These are phyloP conservation scores for Primulina eburnea DNA, from an alignment of 257 asterid genomes.

Conservation along the genomic window DNA sequence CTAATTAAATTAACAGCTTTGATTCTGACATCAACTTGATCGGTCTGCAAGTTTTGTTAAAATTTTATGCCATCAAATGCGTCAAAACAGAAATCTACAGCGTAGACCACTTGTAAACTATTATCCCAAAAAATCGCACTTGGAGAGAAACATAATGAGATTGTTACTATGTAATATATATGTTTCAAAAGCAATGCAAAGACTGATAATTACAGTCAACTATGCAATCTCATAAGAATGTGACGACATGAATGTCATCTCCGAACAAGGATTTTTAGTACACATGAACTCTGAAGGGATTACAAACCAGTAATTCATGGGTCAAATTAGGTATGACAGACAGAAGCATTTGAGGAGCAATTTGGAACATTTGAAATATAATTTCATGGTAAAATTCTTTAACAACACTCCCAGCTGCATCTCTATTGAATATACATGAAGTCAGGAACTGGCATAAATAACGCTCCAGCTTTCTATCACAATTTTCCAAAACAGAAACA, in stretches of 20 bases:
- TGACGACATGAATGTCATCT: constrained; percentile 3
- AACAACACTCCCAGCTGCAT: constrained; percentile 54
- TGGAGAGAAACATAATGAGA: constrained; percentile 10
- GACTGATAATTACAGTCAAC: constrained; percentile 9
- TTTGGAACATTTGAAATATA: constrained; percentile 58
- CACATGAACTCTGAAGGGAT: constrained; percentile 28
- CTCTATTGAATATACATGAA: constrained; percentile 69
- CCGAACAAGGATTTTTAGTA: constrained; percentile 14
- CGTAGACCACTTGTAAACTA: background rate
- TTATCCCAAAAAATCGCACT: background rate
- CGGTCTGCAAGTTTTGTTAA: constrained; percentile 60
- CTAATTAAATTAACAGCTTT: constrained; percentile 68
- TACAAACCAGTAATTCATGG: constrained; percentile 70
- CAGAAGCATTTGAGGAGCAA: constrained; percentile 70
- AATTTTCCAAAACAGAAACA: constrained; percentile 53
- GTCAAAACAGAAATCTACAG: constrained; percentile 23
- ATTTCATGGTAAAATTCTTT: constrained; percentile 81
- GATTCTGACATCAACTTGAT: constrained; percentile 90
- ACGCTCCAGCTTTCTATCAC: constrained; percentile 53
- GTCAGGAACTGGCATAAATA: constrained; percentile 55
- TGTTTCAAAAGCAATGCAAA: constrained; percentile 17
- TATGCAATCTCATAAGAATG: background rate
- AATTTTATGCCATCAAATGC: constrained; percentile 26
- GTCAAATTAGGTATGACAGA: constrained; percentile 71
- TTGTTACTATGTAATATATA: background rate